These are phyloP conservation scores for Leucogyrophana mollusca DNA, from an alignment of 768 basidiomycete genomes.

Conservation along the genomic window DNA sequence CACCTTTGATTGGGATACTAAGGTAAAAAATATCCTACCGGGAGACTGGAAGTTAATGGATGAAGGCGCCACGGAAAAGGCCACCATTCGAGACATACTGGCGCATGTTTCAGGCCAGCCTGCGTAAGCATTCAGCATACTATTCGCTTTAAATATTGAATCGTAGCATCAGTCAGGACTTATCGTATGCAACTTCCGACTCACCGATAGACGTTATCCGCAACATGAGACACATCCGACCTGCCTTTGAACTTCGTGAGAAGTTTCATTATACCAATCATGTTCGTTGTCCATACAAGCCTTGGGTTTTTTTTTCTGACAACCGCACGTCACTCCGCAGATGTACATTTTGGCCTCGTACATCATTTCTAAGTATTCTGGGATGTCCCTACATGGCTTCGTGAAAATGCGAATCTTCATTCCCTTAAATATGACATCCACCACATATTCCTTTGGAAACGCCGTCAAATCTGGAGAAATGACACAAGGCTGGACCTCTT, in stretches of 20 bases:
- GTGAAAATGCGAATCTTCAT: slow-evolving; percentile 34
- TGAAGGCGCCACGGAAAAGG: slow-evolving; percentile 31
- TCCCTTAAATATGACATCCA: slow-evolving; percentile 34
- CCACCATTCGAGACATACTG: slow-evolving; percentile 33
- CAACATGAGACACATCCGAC: slow-evolving; percentile 25
- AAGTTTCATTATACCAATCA: slow-evolving; percentile 34
- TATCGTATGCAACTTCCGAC: slow-evolving; percentile 21
- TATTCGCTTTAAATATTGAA: background rate
- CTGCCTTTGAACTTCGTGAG: slow-evolving; percentile 31
- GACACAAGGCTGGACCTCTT: slow-evolving; percentile 21
- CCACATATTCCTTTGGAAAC: slow-evolving; percentile 28
- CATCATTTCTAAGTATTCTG: slow-evolving; percentile 28
- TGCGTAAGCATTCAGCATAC: slow-evolving; percentile 15
- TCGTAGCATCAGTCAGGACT: slow-evolving; percentile 26
- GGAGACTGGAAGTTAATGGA: slow-evolving; percentile 33
- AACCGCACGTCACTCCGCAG: slow-evolving; percentile 13
- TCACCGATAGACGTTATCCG: slow-evolving; percentile 20
- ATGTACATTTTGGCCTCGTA: slow-evolving; percentile 36
- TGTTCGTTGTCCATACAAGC: slow-evolving; percentile 11
- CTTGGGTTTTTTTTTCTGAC: background rate
- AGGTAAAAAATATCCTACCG: slow-evolving; percentile 31
- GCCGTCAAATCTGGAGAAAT: slow-evolving; percentile 25
- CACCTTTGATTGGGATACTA: slow-evolving; percentile 28
- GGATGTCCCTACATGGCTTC: slow-evolving; percentile 27
- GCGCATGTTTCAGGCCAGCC: slow-evolving; percentile 37